These are phyloP conservation scores for Kodamaea ohmeri DNA, from an alignment of 1,139 yeast species.

Conservation along the genomic window DNA sequence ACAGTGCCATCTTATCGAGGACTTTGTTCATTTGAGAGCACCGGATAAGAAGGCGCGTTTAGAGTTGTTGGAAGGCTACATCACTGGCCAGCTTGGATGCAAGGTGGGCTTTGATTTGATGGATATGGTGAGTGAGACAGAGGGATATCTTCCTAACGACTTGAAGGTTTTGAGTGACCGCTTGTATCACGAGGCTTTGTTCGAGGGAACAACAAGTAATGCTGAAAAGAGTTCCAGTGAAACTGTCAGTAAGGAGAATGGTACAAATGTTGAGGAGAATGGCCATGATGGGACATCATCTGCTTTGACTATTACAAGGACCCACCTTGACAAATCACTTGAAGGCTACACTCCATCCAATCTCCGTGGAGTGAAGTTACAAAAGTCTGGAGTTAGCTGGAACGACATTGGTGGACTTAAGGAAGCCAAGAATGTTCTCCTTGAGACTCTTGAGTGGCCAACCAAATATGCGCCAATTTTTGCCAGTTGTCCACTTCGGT, in stretches of 20 bases:
- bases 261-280: neutral
- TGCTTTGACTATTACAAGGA: slow-evolving; percentile 19
- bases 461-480: slow-evolving; percentile 93
- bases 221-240: neutral
- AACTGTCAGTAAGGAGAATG: neutral
- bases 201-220: slow-evolving; percentile 16
- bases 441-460: slow-evolving; percentile 97
- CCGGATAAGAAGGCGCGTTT: slow-evolving; percentile 68
- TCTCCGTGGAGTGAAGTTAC: slow-evolving; percentile 81
- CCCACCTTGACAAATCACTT: slow-evolving; percentile 56
- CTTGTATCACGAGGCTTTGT: slow-evolving; percentile 64
- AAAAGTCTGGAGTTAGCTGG: slow-evolving; percentile 78
- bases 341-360: slow-evolving; percentile 75
- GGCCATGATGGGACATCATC: slow-evolving; percentile 9
- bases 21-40: slow-evolving; percentile 57
- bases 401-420: slow-evolving; percentile 82
- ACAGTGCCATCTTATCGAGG: slow-evolving; percentile 70
- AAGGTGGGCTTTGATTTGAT: slow-evolving; percentile 50
- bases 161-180: slow-evolving; percentile 70
- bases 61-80: slow-evolving; percentile 47
- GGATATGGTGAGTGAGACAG: slow-evolving; percentile 78
- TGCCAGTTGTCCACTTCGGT: slow-evolving; percentile 78
- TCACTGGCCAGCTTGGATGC: slow-evolving; percentile 32
- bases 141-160: slow-evolving; percentile 87
- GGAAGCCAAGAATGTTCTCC: slow-evolving; percentile 69